Evolutionary conservation across 192 early-diverging fungal genomes (phyloP).

Genomic region (Mortierella antarctica): DNA sequence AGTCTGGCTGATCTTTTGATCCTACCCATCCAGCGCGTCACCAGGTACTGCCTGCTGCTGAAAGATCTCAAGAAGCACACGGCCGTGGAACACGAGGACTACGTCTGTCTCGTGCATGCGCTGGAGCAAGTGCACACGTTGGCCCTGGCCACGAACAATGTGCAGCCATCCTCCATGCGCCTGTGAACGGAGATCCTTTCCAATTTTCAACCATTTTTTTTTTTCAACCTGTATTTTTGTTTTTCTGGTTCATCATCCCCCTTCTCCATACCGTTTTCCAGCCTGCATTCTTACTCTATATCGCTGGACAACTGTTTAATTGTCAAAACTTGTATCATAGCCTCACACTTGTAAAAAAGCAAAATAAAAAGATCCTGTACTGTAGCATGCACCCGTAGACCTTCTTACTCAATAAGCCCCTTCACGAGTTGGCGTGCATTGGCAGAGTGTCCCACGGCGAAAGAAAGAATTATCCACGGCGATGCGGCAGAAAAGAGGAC

Average conservation of each 20-base stretch:
- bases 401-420: too few species aligned
- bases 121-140: conserved; percentile 47
- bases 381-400: too few species aligned
- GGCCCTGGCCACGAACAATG: conserved; percentile 48
- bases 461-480: too few species aligned
- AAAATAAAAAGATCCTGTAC: too few species aligned
- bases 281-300: too few species aligned
- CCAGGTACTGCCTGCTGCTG: conserved; percentile 79
- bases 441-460: too few species aligned
- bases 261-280: too few species aligned
- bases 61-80: conserved; percentile 58
- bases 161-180: conserved; percentile 28
- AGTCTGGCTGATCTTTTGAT: conserved; percentile 79
- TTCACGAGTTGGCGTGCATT: too few species aligned
- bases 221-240: conserved; percentile 3
- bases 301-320: too few species aligned
- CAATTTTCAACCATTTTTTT: background rate
- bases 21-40: conserved; percentile 83
- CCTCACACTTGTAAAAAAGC: too few species aligned
- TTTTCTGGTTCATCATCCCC: background rate
- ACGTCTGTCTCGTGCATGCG: conserved; percentile 49
- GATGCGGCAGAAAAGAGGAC: too few species aligned
- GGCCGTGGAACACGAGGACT: conserved; percentile 27
- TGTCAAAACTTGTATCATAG: too few species aligned
- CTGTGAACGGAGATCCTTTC: conserved; percentile 6